phyloP scores from a whole-genome alignment of 352 stramenopile species.

The Phytophthora foliorum region DNA sequence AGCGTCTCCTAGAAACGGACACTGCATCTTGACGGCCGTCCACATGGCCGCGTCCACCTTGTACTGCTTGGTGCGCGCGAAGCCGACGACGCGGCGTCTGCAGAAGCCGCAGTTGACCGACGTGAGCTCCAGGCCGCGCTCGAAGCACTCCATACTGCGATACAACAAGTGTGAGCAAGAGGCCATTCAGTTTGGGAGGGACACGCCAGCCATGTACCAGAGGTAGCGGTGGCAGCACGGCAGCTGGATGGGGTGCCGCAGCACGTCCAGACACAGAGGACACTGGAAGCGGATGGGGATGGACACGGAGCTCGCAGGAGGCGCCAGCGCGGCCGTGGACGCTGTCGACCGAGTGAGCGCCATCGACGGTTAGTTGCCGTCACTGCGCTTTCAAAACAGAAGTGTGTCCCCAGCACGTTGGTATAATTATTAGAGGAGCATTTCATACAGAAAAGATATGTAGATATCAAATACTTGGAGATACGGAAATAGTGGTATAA shows the following conservation, averaged over 20 bases:
- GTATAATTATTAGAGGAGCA: constrained; percentile 7
- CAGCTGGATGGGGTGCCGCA: constrained; percentile 71
- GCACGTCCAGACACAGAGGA: constrained; percentile 81
- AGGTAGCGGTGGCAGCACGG: constrained; percentile 80
- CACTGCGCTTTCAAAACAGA: constrained; percentile 1
- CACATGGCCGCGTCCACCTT: constrained; percentile 77
- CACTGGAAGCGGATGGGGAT: constrained; percentile 80
- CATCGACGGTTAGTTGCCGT: constrained; percentile 31
- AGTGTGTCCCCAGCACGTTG: not conserved
- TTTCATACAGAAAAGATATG: not conserved
- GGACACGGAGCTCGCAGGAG: constrained; percentile 31
- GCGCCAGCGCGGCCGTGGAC: constrained; percentile 9
- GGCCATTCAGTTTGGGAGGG: not conserved
- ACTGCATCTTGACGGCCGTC: constrained; percentile 55
- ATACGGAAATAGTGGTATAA: not conserved
- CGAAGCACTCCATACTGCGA: constrained; percentile 70
- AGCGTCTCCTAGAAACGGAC: constrained; percentile 54
- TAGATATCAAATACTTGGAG: constrained; percentile 5
- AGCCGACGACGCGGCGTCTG: constrained; percentile 76
- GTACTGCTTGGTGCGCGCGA: constrained; percentile 79
- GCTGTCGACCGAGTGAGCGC: constrained; percentile 41
- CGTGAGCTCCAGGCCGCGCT: constrained; percentile 77
- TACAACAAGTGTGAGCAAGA: constrained; percentile 3
- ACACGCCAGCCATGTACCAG: too few species aligned
- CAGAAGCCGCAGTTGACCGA: constrained; percentile 87